Evolutionary conservation across 179 eudicot species (phyloP).

Genomic region (Actinidia polygama): DNA sequence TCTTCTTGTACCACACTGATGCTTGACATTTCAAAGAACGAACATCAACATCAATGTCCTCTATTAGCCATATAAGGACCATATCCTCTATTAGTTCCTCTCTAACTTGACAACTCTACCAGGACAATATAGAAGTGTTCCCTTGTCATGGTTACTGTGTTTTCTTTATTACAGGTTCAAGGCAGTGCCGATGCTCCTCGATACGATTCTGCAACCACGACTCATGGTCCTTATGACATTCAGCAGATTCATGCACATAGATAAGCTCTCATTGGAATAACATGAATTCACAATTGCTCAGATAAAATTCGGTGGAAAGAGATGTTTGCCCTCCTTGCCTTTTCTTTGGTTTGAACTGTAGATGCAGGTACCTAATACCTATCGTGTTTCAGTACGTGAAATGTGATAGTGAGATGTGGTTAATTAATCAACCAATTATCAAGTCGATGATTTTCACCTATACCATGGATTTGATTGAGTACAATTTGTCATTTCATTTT

Average conservation of each 20-base stretch:
- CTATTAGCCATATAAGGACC: neutral
- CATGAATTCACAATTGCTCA: neutral
- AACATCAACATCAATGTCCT: neutral
- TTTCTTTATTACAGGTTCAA: constrained; percentile 31
- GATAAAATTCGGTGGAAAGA: neutral
- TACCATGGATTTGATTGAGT: neutral
- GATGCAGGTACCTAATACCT: constrained; percentile 4
- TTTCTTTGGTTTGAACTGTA: constrained; percentile 8
- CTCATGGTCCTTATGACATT: constrained; percentile 35
- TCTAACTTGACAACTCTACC: neutral
- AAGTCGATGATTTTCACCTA: neutral
- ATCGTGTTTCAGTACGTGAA: neutral
- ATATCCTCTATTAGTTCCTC: neutral
- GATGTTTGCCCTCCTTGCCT: neutral
- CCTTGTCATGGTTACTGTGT: neutral
- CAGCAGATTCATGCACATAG: constrained; percentile 28
- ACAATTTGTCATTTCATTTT: neutral
- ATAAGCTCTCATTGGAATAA: neutral
- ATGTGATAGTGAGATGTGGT: neutral
- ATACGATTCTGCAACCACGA: constrained; percentile 31
- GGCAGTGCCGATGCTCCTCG: constrained; percentile 31
- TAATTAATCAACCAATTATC: neutral
- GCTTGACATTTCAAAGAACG: neutral
- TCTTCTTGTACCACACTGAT: neutral
- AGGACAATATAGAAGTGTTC: neutral